Evolutionary conservation across 805 yeast genomes (phyloP).

Genomic region (Hermanozyma aechmeae): DNA sequence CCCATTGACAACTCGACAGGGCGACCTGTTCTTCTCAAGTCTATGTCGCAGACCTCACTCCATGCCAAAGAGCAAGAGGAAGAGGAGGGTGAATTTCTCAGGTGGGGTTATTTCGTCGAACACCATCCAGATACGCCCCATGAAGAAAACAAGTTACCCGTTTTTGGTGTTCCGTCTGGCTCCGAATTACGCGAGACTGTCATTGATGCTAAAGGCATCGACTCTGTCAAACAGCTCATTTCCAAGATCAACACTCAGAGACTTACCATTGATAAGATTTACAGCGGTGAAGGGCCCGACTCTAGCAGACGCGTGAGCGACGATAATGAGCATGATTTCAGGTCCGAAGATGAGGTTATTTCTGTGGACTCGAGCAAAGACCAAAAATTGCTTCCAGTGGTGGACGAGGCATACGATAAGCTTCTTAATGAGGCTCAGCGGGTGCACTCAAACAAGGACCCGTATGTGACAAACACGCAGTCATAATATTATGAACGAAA

Average conservation of each 20-base stretch:
- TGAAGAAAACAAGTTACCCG: conserved; percentile 13
- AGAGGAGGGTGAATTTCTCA: conserved; percentile 89
- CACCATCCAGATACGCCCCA: conserved; percentile 24
- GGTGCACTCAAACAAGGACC: conserved; percentile 46
- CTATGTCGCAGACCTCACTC: conserved; percentile 53
- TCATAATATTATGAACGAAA: too few species aligned
- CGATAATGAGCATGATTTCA: neutral
- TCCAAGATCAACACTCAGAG: conserved; percentile 51
- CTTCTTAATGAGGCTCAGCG: conserved; percentile 58
- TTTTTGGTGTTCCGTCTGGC: conserved; percentile 42
- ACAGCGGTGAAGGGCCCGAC: conserved; percentile 13
- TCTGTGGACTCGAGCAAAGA: conserved; percentile 22
- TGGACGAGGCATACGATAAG: conserved; percentile 69
- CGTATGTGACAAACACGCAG: too few species aligned
- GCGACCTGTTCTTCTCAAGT: conserved; percentile 56
- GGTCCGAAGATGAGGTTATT: conserved; percentile 8
- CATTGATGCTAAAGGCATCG: conserved; percentile 67
- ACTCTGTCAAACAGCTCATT: conserved; percentile 58
- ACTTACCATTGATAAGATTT: conserved; percentile 42
- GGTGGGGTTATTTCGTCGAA: conserved; percentile 74
- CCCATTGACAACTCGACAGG: conserved; percentile 67
- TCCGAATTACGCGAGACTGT: conserved; percentile 50
- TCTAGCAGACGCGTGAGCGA: neutral
- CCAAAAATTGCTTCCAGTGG: conserved; percentile 30
- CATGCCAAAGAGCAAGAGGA: conserved; percentile 73